phyloP scores from a whole-genome alignment of 768 basidiomycete species.

The Boletus eberwhitei region DNA sequence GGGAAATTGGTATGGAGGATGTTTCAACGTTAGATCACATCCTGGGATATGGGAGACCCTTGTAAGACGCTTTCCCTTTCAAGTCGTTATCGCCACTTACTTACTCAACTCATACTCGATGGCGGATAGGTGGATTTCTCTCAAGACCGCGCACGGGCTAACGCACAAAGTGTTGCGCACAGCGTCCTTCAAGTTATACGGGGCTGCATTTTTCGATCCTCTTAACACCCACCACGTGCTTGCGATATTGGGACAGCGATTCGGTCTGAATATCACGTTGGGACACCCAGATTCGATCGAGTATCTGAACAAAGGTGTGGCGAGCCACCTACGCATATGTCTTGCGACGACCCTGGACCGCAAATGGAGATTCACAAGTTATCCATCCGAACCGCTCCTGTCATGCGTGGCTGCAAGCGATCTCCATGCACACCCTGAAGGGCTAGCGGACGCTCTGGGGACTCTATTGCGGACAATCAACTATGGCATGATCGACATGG shows the following conservation, averaged over 20 bases:
- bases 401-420: neutral
- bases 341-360: neutral
- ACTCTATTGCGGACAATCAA: neutral
- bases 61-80: neutral
- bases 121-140: neutral
- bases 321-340: neutral
- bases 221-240: neutral
- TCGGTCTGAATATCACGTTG: neutral
- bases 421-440: neutral
- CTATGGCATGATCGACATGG: neutral
- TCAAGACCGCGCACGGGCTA: neutral
- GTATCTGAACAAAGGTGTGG: neutral
- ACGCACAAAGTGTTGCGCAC: neutral
- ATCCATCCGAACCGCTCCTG: too few relatives aligned
- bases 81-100: neutral
- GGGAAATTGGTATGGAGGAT: too few relatives aligned
- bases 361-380: too few relatives aligned
- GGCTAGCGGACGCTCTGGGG: neutral
- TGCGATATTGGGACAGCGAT: neutral
- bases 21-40: too few relatives aligned
- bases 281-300: neutral
- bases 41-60: too few relatives aligned
- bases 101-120: neutral
- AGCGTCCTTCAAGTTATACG: neutral
- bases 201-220: neutral